Evolutionary conservation across 768 basidiomycete species (phyloP).

Genomic region (Pleurotus ostreatus): DNA sequence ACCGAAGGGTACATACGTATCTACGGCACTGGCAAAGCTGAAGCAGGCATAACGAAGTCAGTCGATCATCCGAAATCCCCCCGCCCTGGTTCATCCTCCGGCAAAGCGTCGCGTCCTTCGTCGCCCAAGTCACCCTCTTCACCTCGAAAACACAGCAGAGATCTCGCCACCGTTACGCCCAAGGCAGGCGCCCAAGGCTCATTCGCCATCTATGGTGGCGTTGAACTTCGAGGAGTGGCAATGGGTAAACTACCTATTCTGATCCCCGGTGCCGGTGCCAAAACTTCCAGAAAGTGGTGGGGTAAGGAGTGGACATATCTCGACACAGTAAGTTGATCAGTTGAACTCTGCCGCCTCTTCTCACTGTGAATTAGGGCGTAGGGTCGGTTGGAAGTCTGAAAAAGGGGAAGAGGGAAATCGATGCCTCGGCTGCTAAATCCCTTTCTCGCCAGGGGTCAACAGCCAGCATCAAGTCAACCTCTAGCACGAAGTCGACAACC

Average conservation of each 20-base stretch:
- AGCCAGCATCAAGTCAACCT: background rate
- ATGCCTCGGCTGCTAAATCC: background rate
- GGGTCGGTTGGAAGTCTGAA: background rate
- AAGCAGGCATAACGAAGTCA: background rate
- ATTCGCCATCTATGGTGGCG: background rate
- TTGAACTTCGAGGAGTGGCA: slow-evolving; percentile 1
- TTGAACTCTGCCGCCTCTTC: background rate
- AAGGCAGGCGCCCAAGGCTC: background rate
- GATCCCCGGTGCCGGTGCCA: background rate
- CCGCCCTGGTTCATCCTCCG: background rate
- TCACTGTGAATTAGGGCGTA: background rate
- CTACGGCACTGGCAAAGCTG: background rate
- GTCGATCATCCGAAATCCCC: background rate
- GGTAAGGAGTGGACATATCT: background rate
- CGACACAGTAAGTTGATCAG: background rate
- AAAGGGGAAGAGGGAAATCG: background rate
- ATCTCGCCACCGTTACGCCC: background rate
- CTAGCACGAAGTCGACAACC: background rate
- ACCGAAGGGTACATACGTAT: background rate
- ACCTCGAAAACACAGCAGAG: background rate
- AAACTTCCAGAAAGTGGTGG: background rate
- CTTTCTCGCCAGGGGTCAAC: background rate
- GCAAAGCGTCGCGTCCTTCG: background rate
- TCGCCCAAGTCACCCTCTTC: background rate
- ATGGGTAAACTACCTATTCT: background rate